phyloP scores from a whole-genome alignment of 2,329 filamentous ascomycete genomes.

The Microdochium trichocladiopsis region DNA sequence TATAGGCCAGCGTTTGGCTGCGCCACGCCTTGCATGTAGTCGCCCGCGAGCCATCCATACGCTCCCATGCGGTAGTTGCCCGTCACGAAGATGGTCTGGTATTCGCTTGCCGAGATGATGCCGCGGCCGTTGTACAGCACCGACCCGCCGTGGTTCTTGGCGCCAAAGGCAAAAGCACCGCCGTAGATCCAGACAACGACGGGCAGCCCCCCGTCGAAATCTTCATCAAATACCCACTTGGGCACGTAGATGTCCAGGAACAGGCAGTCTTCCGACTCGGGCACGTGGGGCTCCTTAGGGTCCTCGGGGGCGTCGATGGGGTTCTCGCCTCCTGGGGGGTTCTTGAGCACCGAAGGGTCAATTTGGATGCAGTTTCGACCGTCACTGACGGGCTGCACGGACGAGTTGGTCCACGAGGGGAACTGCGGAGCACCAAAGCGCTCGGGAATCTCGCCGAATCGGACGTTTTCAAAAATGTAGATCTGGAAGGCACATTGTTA shows the following conservation, averaged over 20 bases:
- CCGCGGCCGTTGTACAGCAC: conserved; percentile 28
- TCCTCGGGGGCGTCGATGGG: neutral
- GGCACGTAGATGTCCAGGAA: conserved; percentile 43
- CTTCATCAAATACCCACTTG: conserved; percentile 25
- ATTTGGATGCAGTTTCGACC: neutral
- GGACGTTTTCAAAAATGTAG: neutral
- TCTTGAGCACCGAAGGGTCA: neutral
- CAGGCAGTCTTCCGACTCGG: conserved; percentile 35
- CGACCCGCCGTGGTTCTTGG: conserved; percentile 27
- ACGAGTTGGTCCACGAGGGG: neutral
- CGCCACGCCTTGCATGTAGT: conserved; percentile 31
- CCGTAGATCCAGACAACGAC: conserved; percentile 39
- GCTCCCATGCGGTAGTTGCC: conserved; percentile 42
- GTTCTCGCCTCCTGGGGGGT: neutral
- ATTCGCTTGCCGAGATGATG: conserved; percentile 23
- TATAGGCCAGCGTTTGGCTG: conserved; percentile 34
- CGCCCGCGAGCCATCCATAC: conserved; percentile 38
- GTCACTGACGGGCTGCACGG: neutral
- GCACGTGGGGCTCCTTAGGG: conserved; percentile 1
- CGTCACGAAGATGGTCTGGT: conserved; percentile 35
- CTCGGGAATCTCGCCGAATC: neutral
- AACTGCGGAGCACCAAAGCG: neutral
- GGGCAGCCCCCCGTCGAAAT: conserved; percentile 22
- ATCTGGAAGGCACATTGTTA: neutral
- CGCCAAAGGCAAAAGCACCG: conserved; percentile 34